phyloP scores from a whole-genome alignment of 495 filamentous ascomycete genomes.

The Aspergillus biplanus region DNA sequence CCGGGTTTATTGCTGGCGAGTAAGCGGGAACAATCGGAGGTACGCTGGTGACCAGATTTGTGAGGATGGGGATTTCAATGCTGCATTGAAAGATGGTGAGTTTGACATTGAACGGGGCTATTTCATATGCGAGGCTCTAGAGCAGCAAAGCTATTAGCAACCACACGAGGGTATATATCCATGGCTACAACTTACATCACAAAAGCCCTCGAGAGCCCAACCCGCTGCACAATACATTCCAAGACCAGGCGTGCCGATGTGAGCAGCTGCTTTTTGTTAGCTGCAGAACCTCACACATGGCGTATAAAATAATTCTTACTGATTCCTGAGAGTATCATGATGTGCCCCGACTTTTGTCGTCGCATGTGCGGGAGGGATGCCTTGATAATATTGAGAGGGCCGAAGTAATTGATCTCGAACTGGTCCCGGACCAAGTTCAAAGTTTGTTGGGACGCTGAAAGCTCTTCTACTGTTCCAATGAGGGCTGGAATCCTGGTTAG shows the following conservation, averaged over 20 bases:
- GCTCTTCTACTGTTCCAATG: slow-evolving; percentile 89
- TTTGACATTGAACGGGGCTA: slow-evolving; percentile 96
- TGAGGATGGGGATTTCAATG: slow-evolving; percentile 80
- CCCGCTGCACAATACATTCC: slow-evolving; percentile 88
- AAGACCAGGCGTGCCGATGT: slow-evolving; percentile 91
- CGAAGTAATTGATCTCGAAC: slow-evolving; percentile 94
- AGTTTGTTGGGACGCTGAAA: slow-evolving; percentile 71
- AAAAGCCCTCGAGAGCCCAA: slow-evolving; percentile 98
- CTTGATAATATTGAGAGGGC: slow-evolving; percentile 94
- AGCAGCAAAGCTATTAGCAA: slow-evolving; percentile 19
- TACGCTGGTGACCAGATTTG: slow-evolving; percentile 81
- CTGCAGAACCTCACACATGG: neutral
- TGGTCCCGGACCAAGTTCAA: slow-evolving; percentile 82
- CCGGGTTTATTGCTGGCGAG: slow-evolving; percentile 71
- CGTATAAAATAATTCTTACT: slow-evolving; percentile 45
- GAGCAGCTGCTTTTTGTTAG: slow-evolving; percentile 59
- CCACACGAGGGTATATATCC: neutral
- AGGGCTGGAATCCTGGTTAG: slow-evolving; percentile 57
- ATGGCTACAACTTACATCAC: slow-evolving; percentile 60
- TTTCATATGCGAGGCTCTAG: slow-evolving; percentile 88
- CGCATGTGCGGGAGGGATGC: slow-evolving; percentile 81
- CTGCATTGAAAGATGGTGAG: slow-evolving; percentile 92
- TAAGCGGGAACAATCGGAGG: slow-evolving; percentile 76
- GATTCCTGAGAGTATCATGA: slow-evolving; percentile 87
- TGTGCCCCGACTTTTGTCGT: slow-evolving; percentile 77